Evolutionary conservation across 139 green algal species (phyloP), one percentile per base, ranked within the genome.

Genomic region (Tetraselmis striata): DNA sequence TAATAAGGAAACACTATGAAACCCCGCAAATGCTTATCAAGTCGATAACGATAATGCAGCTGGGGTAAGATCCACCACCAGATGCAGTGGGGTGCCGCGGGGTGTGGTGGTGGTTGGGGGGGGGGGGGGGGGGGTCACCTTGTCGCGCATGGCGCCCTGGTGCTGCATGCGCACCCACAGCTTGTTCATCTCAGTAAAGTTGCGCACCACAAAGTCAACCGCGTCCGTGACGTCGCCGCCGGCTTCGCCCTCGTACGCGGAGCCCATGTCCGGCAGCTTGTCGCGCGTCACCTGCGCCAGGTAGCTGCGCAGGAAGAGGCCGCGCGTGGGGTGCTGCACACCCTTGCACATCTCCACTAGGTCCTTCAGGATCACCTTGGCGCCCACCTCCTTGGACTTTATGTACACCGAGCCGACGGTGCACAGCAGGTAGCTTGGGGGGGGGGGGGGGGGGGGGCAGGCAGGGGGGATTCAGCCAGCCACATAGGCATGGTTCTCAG

Each of bases 141-240:
- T 80, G 29, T 27, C 77, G 23, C 77, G 45, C 45, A 67, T 31
- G 25, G 28, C 59, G 75, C 85, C 89, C 88, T 96, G 92, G 78
- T 95, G 90, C 86, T 92, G 86, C 94, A 98, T 97, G 76, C 95
- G 88, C 25, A 97, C 94, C 95, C 95, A 99, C 82, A 99, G 94
- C 93, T 98, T 98, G 92, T 99, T 99, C 95, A 98, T 99, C 85
- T 99, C 97, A 1, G 95, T 97, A 86, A 99, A 99, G 88, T 99
- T 99, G 78, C 93, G 88, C 32, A 99, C 90, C 81, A 98, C 84
- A 84, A 99, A 99, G 79, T 98, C 94, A 1, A 98, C 83, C 1
- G 96, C 94, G 82, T 99, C 95, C 27, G 88, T 79, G 31, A 98
- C 93, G 82, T 89, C 85, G 75, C 94, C 95, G 18, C 92, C 92